Evolutionary conservation across 169 alveolate genomes (phyloP).

Genomic region (Cryptosporidium canis): DNA sequence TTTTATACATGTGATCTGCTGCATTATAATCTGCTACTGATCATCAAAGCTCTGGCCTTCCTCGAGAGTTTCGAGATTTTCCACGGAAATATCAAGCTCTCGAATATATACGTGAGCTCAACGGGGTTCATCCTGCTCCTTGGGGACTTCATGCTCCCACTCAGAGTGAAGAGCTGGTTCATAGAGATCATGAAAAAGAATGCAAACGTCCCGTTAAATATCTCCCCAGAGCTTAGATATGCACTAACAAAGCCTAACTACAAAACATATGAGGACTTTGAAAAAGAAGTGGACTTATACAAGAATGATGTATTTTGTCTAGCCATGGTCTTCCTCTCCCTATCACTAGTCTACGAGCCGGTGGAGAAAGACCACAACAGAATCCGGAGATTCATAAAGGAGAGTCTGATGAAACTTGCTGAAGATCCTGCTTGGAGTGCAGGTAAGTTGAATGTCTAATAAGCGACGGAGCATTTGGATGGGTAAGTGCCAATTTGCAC

Average conservation of each 20-base stretch:
- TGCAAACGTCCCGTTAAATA: conserved; percentile 40
- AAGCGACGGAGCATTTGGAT: background rate
- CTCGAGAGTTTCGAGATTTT: conserved; percentile 35
- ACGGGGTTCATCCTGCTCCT: conserved; percentile 57
- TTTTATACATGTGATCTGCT: conserved; percentile 32
- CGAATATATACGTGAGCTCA: conserved; percentile 45
- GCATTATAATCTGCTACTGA: conserved; percentile 51
- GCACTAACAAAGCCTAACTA: conserved; percentile 35
- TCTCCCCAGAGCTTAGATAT: conserved; percentile 25
- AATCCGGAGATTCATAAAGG: conserved; percentile 14
- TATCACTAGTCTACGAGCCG: conserved; percentile 36
- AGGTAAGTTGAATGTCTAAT: conserved; percentile 23
- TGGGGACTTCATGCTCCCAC: conserved; percentile 71
- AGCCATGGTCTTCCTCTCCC: conserved; percentile 53
- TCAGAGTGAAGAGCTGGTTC: conserved; percentile 35
- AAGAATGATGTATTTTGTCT: conserved; percentile 63
- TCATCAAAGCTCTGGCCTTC: conserved; percentile 51
- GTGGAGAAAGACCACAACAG: conserved; percentile 17
- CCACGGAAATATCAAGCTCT: conserved; percentile 59
- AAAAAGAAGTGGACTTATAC: conserved; percentile 35
- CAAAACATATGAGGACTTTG: conserved; percentile 59
- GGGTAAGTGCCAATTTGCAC: no score
- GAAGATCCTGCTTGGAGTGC: conserved; percentile 60
- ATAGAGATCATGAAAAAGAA: conserved; percentile 51
- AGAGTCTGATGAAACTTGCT: conserved; percentile 15